Conservation (phyloP, 371 early-diverging fungal species). For the Mortierella sp. region DNA sequence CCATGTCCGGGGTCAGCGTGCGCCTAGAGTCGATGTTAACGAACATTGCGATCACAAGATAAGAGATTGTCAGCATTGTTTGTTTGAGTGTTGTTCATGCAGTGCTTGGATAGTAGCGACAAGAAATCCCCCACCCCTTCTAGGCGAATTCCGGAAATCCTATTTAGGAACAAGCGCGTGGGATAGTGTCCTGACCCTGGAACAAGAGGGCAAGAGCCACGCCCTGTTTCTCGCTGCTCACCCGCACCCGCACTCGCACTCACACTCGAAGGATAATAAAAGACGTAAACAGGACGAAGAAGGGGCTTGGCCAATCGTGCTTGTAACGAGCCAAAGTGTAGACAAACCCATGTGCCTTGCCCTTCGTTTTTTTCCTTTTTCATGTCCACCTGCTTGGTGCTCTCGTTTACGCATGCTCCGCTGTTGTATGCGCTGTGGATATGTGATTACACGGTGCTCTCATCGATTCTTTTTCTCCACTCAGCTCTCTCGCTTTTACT, state of each 20-base stretch:
- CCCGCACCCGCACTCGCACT: too few species aligned
- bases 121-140: neutral
- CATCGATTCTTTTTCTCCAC: conserved; percentile 11
- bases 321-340: neutral
- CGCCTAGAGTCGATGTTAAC: conserved; percentile 48
- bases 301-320: neutral
- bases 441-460: conserved; percentile 9
- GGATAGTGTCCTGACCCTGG: neutral
- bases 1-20: conserved; percentile 73
- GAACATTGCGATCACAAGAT: neutral
- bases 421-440: neutral
- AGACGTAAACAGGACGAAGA: neutral
- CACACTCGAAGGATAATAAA: too few species aligned
- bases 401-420: neutral
- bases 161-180: conserved; percentile 61
- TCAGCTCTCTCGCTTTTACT: neutral
- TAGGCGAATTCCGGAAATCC: conserved; percentile 63
- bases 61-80: conserved; percentile 6
- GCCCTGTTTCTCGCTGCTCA: too few species aligned
- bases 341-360: neutral
- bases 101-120: neutral
- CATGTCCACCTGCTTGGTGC: neutral
- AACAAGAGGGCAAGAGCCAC: neutral
- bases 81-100: too few species aligned
- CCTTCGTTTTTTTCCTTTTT: neutral